Evolutionary conservation across 768 basidiomycete genomes (phyloP), one percentile per base, ranked within the genome.

Genomic region (Lactarius indigo): DNA sequence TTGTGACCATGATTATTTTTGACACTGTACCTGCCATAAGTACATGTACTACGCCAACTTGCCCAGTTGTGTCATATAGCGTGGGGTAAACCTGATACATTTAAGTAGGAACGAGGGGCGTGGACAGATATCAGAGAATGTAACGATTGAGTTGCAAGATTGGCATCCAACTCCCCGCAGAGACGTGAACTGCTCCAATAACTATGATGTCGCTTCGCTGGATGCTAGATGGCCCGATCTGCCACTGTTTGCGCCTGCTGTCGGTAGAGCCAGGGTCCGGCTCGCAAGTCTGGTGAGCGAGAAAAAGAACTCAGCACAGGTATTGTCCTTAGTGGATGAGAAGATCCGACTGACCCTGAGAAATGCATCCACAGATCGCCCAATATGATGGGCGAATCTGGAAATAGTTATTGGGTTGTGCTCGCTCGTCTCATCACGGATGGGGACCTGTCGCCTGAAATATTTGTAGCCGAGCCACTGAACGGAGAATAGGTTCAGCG

Each of bases 401-500:
- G 15, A 47, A 0, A 68, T 18, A 2, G 42, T 68, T 26, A 68
- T 47, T 18, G 47, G 44, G 60, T 65, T 65, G 18, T 1, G 42
- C 3, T 5, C 12, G 3, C 1, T 13, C n/a, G 59, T 65, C 57
- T 61, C 64, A 15, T 68, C 67, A 1, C 54, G 33, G 2, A 41
- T 61, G n/a, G 52, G 42, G 5, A 68, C 35, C 30, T 57, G 64
- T 3, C 67, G 64, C 26, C 9, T 65, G 23, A 31, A 68, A 9
- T 57, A 64, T 2, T 12, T 3, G n/a, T 68, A 68, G 12, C 67
- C 64, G 3, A 23, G 63, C 67, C 67, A 68, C 67, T 66, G 3
- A 47, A n/a, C 7, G 5, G 0, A 62, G 17, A 17, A 26, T 37
- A 23, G 18, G 31, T 3, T 57, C 60, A 41, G 42, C 6, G 10